These are phyloP conservation scores for Aspergillus versicolor DNA, from an alignment of 2,329 filamentous ascomycete genomes.

Conservation along the genomic window DNA sequence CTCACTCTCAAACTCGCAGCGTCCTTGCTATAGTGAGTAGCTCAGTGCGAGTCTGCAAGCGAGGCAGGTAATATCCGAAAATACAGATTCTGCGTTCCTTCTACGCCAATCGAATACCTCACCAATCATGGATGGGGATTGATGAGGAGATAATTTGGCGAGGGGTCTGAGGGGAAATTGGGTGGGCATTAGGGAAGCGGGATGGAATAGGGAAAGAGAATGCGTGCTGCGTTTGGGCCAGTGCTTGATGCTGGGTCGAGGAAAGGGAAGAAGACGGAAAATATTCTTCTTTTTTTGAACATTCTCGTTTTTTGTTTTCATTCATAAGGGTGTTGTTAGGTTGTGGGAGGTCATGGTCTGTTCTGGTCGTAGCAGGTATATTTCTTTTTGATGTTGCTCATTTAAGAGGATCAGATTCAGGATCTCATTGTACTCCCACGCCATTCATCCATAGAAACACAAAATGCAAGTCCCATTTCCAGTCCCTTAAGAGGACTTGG, in stretches of 20 bases:
- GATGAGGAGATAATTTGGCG: conserved; percentile 88
- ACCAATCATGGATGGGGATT: conserved; percentile 59
- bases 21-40: conserved; percentile 26
- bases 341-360: background rate
- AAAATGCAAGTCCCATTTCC: conserved; percentile 2
- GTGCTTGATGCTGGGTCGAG: background rate
- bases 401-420: conserved; percentile 18
- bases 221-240: conserved; percentile 1
- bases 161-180: background rate
- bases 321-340: conserved; percentile 13
- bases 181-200: background rate
- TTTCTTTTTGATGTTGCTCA: conserved; percentile 14
- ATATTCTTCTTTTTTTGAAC: conserved; percentile 6
- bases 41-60: conserved; percentile 44
- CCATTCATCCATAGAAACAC: conserved; percentile 14
- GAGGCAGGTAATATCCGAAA: conserved; percentile 27
- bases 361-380: conserved; percentile 19
- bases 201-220: background rate
- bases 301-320: conserved; percentile 12
- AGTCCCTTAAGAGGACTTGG: conserved; percentile 57
- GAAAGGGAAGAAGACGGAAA: background rate
- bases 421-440: conserved; percentile 15
- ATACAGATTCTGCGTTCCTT: conserved; percentile 48
- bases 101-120: conserved; percentile 95
- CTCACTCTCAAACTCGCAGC: conserved; percentile 44